Evolutionary conservation across 78 protist genomes (phyloP).

Genomic region (Abeoforma whisleri): DNA sequence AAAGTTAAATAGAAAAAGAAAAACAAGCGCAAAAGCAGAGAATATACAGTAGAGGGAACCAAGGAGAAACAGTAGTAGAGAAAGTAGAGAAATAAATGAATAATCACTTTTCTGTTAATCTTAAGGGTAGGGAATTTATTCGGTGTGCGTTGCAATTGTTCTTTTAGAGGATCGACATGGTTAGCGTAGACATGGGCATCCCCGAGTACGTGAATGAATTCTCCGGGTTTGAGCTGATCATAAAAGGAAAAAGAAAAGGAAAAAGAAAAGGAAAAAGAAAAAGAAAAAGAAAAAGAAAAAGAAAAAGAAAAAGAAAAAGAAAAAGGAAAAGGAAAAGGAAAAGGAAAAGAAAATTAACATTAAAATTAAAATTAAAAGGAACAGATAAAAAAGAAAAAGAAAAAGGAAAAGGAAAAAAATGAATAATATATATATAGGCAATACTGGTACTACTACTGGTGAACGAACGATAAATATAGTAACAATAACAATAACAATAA

Average conservation of each 20-base stretch:
- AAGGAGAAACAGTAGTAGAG: not conserved
- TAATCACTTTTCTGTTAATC: conserved; percentile 26
- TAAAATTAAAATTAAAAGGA: too few relatives aligned
- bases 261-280: not conserved
- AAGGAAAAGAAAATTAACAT: not conserved
- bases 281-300: not conserved
- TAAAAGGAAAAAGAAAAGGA: not conserved
- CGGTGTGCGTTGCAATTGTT: conserved; percentile 64
- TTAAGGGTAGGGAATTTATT: conserved; percentile 46
- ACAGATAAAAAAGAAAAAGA: not conserved
- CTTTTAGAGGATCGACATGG: conserved; percentile 68
- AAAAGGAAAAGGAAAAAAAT: not conserved
- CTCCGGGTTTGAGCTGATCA: conserved; percentile 66
- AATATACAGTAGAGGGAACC: not conserved
- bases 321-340: not conserved
- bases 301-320: not conserved
- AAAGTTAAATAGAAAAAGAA: too few relatives aligned
- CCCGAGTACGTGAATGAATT: conserved; percentile 71
- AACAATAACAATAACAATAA: too few relatives aligned
- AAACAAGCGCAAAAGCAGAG: too few relatives aligned
- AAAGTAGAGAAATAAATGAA: too few relatives aligned
- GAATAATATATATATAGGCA: too few relatives aligned
- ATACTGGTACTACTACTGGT: too few relatives aligned
- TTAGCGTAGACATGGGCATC: conserved; percentile 79
- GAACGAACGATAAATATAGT: too few relatives aligned